Base-by-base conservation (phyloP, 148 eudicot species). In the Chenopodium quinoa region DNA sequence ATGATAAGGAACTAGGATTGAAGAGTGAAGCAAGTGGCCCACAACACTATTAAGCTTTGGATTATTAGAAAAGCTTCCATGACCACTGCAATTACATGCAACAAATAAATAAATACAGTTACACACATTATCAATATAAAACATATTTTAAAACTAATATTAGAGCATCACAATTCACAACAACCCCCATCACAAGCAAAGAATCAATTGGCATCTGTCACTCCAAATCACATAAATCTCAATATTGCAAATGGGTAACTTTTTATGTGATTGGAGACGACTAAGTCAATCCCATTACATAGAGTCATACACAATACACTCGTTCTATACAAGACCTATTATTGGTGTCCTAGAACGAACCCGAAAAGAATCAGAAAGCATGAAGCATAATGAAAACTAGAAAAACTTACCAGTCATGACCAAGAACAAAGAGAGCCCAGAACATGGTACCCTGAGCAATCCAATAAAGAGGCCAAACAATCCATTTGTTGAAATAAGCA, bases 341-440 rank as follows among this genome's bases (percentile, higher is more conserved):
- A 0, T 14, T 56, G 1, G 22, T 50, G 54, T 50, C 54, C 16
- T 3, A 1, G 1, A 2, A 63, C 13, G 20, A 4, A 54, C 12
- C 14, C 17, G 12, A 10, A 3, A 7, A 32, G 17, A 50, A 17
- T 34, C 12, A 2, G n/a, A 2, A 37, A 14, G 4, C 29, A 32
- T 6, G 2, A 31, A 27, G 27, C 14, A 12, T 71, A 56, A 40
- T 16, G 69, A 37, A 4, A 9, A 73, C 58, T 16, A 29, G 10
- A 34, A 54, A 20, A n/a, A 81, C 79, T 71, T 71, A 92, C 96
- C 97, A 92, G 77, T 92, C 97, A 88, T 92, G 97, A 16, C 97
- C 97, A 86, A 92, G 97, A 87, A 92, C 97, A 90, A 91, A 92
- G 81, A 92, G 88, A 68, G 97, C 97, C 97, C 97, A 92, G 60